phyloP scores from a whole-genome alignment of 176 grass and related monocot genomes.

The Cocos nucifera region DNA sequence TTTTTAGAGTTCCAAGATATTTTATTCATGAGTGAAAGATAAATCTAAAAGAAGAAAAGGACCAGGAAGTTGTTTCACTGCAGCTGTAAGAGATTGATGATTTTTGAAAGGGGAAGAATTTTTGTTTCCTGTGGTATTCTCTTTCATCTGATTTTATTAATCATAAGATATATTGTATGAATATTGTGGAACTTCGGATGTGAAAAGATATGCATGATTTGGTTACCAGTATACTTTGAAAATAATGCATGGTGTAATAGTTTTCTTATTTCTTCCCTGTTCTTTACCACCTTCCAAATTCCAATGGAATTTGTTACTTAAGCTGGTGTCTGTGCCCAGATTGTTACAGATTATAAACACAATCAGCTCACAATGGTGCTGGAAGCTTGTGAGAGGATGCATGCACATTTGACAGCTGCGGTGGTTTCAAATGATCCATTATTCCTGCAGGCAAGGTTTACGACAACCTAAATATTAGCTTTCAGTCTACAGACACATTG shows the following conservation, averaged over 20 bases:
- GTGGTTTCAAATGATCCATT: conserved; percentile 88
- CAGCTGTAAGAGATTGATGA: no score
- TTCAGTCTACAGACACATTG: no score
- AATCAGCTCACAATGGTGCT: conserved; percentile 65
- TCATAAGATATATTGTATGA: no score
- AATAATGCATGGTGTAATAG: no score
- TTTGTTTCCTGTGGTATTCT: not conserved
- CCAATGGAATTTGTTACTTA: not conserved
- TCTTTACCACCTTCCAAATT: no score
- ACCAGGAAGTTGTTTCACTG: no score
- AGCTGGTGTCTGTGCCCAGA: conserved; percentile 24
- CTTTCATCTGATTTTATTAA: conserved; percentile 5
- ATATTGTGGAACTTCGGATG: no score
- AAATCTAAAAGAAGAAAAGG: no score
- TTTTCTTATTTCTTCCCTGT: no score
- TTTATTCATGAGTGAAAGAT: no score
- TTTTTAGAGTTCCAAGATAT: no score
- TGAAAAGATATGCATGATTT: not conserved
- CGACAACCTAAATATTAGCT: not conserved
- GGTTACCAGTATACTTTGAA: not conserved
- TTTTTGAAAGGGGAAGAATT: no score
- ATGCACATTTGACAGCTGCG: conserved; percentile 84
- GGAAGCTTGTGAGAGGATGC: conserved; percentile 79
- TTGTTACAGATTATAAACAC: conserved; percentile 70
- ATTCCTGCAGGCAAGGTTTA: conserved; percentile 69